These are phyloP conservation scores for Salvia miltiorrhiza DNA, from an alignment of 257 asterid species.

Conservation along the genomic window DNA sequence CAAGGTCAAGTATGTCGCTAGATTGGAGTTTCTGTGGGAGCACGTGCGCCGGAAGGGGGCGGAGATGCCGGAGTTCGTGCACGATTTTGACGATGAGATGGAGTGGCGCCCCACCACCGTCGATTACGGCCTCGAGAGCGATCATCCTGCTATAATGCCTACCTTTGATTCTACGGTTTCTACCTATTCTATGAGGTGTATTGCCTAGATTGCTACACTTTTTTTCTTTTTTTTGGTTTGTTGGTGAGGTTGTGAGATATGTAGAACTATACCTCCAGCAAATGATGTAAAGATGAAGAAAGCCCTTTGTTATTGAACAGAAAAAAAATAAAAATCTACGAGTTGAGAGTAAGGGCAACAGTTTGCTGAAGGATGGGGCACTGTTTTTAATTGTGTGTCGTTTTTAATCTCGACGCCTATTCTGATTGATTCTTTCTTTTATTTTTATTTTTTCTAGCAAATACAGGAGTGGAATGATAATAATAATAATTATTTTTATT, in stretches of 20 bases:
- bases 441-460: too few relatives aligned
- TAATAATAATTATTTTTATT: too few relatives aligned
- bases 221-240: neutral
- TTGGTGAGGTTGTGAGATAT: neutral
- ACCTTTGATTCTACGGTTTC: constrained; percentile 39
- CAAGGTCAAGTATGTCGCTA: constrained; percentile 57
- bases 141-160: constrained; percentile 52
- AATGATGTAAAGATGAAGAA: neutral
- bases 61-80: constrained; percentile 76
- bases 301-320: too few relatives aligned
- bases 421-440: too few relatives aligned
- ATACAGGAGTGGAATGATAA: too few relatives aligned
- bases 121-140: constrained; percentile 79
- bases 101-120: constrained; percentile 42
- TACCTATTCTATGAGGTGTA: constrained; percentile 75
- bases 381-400: too few relatives aligned
- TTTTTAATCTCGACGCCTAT: too few relatives aligned
- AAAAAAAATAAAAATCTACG: too few relatives aligned
- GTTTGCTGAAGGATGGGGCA: too few relatives aligned
- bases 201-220: constrained; percentile 39
- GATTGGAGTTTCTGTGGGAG: constrained; percentile 74
- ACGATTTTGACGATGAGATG: constrained; percentile 63
- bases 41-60: constrained; percentile 49
- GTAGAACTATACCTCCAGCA: neutral
- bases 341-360: too few relatives aligned